phyloP scores from a whole-genome alignment of 305 asterid genomes.

The Fraxinus sp. region DNA sequence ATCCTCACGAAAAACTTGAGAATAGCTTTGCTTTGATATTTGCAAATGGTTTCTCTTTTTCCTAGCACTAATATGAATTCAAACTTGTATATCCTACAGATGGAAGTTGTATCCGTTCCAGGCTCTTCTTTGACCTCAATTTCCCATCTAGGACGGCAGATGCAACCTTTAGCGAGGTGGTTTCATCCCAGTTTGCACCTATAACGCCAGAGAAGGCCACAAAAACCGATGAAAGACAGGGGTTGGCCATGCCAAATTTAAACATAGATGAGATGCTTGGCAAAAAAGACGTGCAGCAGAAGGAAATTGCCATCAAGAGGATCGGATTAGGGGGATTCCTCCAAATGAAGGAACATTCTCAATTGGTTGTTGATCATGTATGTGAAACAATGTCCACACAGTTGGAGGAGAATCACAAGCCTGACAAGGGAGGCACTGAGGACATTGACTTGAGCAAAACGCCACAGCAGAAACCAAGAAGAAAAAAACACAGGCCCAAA shows the following conservation, averaged over 20 bases:
- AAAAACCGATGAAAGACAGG: constrained; percentile 31
- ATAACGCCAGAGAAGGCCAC: constrained; percentile 60
- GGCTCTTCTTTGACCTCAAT: constrained; percentile 53
- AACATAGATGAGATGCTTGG: constrained; percentile 24
- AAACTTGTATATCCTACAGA: constrained; percentile 36
- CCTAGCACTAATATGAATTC: constrained; percentile 26
- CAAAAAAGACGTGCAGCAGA: constrained; percentile 30
- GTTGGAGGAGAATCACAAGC: constrained; percentile 65
- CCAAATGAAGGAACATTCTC: constrained; percentile 33
- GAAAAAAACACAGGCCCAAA: constrained; percentile 89
- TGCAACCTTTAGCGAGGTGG: constrained; percentile 38
- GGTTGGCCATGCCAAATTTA: constrained; percentile 22
- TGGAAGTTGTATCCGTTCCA: constrained; percentile 39
- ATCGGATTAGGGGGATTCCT: constrained; percentile 36
- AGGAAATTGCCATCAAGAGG: constrained; percentile 10
- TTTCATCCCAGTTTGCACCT: constrained; percentile 52
- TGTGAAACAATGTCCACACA: constrained; percentile 36
- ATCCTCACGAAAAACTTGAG: not conserved
- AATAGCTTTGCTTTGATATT: not conserved
- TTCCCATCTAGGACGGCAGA: constrained; percentile 41
- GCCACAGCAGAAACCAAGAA: constrained; percentile 68
- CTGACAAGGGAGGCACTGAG: constrained; percentile 62
- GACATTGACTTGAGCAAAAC: constrained; percentile 54
- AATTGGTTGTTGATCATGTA: constrained; percentile 31
- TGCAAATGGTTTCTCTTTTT: constrained; percentile 18